A percentile compares a stretch with the other conserved stretches of the same genome.
Conservation (phyloP, 441 rosid species). For the Gossypium lobatum region DNA sequence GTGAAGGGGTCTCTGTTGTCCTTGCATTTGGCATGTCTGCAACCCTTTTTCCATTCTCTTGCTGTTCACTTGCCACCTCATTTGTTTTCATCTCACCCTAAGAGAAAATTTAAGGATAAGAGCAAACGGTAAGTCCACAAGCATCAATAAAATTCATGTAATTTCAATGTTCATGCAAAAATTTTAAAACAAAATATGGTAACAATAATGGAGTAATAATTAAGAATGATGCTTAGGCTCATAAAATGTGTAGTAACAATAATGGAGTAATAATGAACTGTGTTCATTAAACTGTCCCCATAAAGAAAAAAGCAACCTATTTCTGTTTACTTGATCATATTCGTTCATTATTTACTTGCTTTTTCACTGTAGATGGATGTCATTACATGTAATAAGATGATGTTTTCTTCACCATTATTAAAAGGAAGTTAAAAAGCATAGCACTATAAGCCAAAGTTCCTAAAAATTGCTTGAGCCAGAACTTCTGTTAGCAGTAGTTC, state of each 20-base stretch:
- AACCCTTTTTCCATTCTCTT: slow-evolving; percentile 44
- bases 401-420: neutral
- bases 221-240: neutral
- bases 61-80: slow-evolving; percentile 40
- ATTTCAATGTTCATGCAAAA: neutral
- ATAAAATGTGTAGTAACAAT: neutral
- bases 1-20: slow-evolving; percentile 35
- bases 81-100: slow-evolving; percentile 30
- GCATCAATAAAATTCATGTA: neutral
- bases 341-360: neutral
- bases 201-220: neutral
- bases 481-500: neutral
- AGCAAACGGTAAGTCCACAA: slow-evolving; percentile 9
- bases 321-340: neutral
- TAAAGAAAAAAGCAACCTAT: neutral
- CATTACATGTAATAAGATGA: neutral
- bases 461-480: neutral
- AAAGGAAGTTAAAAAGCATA: neutral
- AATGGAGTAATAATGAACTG: no score
- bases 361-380: neutral
- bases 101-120: slow-evolving; percentile 13
- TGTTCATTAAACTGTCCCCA: neutral
- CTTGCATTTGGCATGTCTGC: slow-evolving; percentile 30
- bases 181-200: neutral
- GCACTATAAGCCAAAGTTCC: neutral